phyloP scores from a whole-genome alignment of 2,329 filamentous ascomycete genomes.

The Diaporthe ilicicola region DNA sequence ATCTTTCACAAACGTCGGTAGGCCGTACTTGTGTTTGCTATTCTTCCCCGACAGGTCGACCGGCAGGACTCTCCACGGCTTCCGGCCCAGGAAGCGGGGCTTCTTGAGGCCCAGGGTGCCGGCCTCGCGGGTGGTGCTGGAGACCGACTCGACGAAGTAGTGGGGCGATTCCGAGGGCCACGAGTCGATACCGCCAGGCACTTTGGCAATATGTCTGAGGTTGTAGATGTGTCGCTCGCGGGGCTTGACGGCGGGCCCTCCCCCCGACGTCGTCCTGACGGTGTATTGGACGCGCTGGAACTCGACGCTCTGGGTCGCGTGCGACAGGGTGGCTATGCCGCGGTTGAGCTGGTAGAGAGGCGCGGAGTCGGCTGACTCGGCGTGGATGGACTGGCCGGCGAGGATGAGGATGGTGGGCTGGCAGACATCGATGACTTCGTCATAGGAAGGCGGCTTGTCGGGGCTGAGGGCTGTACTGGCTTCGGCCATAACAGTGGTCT shows the following conservation, averaged over 20 bases:
- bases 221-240: conserved; percentile 37
- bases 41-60: conserved; percentile 29
- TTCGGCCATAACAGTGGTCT: neutral
- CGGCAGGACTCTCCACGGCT: conserved; percentile 31
- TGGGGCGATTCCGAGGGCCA: conserved; percentile 36
- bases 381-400: conserved; percentile 37
- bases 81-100: conserved; percentile 10
- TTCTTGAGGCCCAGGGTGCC: conserved; percentile 33
- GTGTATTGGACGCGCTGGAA: conserved; percentile 38
- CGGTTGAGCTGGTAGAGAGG: conserved; percentile 40
- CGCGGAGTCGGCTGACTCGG: conserved; percentile 35
- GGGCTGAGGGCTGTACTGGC: neutral
- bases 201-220: conserved; percentile 33
- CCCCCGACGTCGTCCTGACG: conserved; percentile 32
- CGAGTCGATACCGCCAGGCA: neutral
- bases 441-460: neutral
- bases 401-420: conserved; percentile 40
- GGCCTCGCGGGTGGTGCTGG: conserved; percentile 10
- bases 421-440: neutral
- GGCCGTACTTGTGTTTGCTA: conserved; percentile 4
- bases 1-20: conserved; percentile 24
- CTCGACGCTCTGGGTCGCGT: conserved; percentile 35
- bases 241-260: conserved; percentile 32
- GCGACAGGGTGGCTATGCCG: conserved; percentile 35
- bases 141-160: conserved; percentile 36